Conservation (phyloP, 371 early-diverging fungal species). For the Cokeromyces recurvatus region DNA sequence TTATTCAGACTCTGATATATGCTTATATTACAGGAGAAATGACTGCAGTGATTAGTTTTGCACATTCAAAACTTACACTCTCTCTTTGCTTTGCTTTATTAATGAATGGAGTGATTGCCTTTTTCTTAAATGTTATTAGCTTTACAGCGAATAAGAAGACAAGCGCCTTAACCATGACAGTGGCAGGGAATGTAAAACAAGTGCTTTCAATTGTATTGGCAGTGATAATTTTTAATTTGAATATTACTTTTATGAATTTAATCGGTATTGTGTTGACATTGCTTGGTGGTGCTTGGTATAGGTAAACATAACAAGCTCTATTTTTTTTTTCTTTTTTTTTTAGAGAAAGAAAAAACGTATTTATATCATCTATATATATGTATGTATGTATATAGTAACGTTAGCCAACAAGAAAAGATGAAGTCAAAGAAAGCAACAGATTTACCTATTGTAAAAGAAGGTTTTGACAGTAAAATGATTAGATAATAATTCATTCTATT, state of each 20-base stretch:
- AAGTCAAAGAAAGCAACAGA: too few species aligned
- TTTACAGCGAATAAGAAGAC: constrained; percentile 86
- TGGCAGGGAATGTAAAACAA: constrained; percentile 86
- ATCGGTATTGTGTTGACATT: constrained; percentile 77
- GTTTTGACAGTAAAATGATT: too few species aligned
- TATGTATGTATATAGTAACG: too few species aligned
- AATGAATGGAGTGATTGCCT: constrained; percentile 79
- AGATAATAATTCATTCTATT: too few species aligned
- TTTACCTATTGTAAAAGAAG: too few species aligned
- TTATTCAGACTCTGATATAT: constrained; percentile 67
- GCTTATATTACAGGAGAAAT: constrained; percentile 70
- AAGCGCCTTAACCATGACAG: constrained; percentile 83
- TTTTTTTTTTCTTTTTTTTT: too few species aligned
- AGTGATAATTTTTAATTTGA: constrained; percentile 68
- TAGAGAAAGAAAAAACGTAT: too few species aligned
- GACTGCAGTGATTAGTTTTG: constrained; percentile 43
- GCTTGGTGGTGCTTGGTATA: constrained; percentile 68
- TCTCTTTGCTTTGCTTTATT: constrained; percentile 41
- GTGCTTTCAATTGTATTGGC: constrained; percentile 76
- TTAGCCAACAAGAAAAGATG: too few species aligned
- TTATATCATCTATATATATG: too few species aligned
- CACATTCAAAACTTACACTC: constrained; percentile 28
- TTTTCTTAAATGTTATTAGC: constrained; percentile 75
- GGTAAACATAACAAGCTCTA: too few species aligned
- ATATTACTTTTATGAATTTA: constrained; percentile 61